Evolutionary conservation across 1,139 yeast species (phyloP).

Genomic region (Blastobotrys petasosporus): DNA sequence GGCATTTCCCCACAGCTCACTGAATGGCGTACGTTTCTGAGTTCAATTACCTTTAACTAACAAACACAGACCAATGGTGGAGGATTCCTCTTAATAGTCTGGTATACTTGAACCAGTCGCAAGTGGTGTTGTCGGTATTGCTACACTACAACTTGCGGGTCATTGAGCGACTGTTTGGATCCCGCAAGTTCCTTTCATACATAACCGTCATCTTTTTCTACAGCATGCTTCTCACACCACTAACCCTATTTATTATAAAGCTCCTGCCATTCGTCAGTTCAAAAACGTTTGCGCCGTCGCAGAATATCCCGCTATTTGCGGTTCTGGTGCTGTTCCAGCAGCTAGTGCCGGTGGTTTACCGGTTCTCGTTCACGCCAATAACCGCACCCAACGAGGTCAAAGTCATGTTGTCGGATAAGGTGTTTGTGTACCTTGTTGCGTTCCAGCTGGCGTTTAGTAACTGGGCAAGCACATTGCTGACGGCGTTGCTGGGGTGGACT

Average conservation of each 20-base stretch:
- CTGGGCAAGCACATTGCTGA: slow-evolving; percentile 41
- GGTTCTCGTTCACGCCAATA: slow-evolving; percentile 43
- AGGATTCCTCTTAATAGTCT: slow-evolving; percentile 51
- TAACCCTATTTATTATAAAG: slow-evolving; percentile 37
- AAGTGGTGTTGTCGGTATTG: slow-evolving; percentile 47
- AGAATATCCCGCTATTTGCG: slow-evolving; percentile 56
- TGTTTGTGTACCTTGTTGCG: slow-evolving; percentile 49
- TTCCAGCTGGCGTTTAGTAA: slow-evolving; percentile 42
- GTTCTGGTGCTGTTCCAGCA: slow-evolving; percentile 52
- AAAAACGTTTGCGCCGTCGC: slow-evolving; percentile 47
- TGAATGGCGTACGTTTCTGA: slow-evolving; percentile 39
- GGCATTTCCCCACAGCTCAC: slow-evolving; percentile 55
- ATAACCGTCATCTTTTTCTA: slow-evolving; percentile 32
- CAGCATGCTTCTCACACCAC: slow-evolving; percentile 28
- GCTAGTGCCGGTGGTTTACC: slow-evolving; percentile 55
- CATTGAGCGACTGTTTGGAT: slow-evolving; percentile 61
- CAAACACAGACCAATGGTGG: slow-evolving; percentile 53
- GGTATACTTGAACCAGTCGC: slow-evolving; percentile 59
- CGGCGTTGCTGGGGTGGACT: slow-evolving; percentile 51
- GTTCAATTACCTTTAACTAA: background rate
- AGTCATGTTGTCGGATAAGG: slow-evolving; percentile 44
- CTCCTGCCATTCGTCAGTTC: slow-evolving; percentile 20
- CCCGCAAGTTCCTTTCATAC: slow-evolving; percentile 45
- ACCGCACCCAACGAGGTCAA: slow-evolving; percentile 24
- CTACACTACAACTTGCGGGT: slow-evolving; percentile 55